Base-by-base conservation (phyloP, 2,329 filamentous ascomycete species). In the Exserohilum turcica region DNA sequence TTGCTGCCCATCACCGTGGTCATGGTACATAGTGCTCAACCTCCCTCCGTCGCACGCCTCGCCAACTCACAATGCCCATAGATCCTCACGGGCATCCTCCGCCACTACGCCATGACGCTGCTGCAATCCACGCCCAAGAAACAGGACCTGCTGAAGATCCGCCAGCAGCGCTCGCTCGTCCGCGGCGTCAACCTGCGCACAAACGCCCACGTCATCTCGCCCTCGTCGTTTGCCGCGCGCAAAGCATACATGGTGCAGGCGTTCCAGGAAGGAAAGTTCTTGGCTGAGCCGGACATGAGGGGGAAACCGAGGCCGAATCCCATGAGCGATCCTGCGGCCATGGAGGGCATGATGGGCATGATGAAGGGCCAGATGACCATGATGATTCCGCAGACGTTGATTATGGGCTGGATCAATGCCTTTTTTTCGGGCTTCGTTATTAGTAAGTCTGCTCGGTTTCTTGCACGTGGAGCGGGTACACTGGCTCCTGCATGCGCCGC, bases 341-440 rank as follows among this genome's bases (percentile, higher is more conserved):
- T 99, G 94, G 95, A 99, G 73, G 93, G 92, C 64, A 99, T 99
- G 94, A 99, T 99, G 94, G 93, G 94, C 64, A 96, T 96, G 91
- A 96, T 99, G 91, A 99, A 99, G 84, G 92, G 92, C 52, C 96
- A 99, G 74, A 96, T 99, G 90, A 93, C 94, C 61, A 99, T 97
- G 94, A 97, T 99, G 80, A 91, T 99, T 53, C 94, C 94, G 43
- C 96, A 99, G 77, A 97, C 92, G 5, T 78, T 99, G 73, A 99
- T 99, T 65, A 99, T 99, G 94, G 94, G 93, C 63, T 99, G 94
- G 94, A 97, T 99, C 74, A 99, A 99, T 78, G 92, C 94, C 0
- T 99, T 97, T 74, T 99, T 99, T 70, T 95, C 91, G 46, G 94
- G 94, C 28, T 99, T 97, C 72, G 94, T 99, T 42, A 97, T 99